Evolutionary conservation across 768 basidiomycete species (phyloP).

Genomic region (Boletales sp.): DNA sequence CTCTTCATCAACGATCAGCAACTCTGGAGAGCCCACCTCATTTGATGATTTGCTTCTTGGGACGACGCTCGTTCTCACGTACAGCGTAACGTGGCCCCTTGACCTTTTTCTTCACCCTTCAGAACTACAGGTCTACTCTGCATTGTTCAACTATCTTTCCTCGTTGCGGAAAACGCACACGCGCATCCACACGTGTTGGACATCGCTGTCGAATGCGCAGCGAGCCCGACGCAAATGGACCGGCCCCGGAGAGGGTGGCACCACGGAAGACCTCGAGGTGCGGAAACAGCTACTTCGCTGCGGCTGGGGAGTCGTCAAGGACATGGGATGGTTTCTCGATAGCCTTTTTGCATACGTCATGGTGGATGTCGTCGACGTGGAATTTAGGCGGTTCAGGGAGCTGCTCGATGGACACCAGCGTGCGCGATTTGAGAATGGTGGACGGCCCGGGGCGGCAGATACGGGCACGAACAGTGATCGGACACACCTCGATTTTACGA

Average conservation of each 20-base stretch:
- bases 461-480: constrained; percentile 8
- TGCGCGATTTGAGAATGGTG: constrained; percentile 17
- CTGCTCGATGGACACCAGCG: constrained; percentile 37
- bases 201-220: constrained; percentile 80
- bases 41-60: constrained; percentile 81
- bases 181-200: constrained; percentile 78
- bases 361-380: constrained; percentile 86
- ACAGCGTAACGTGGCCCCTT: constrained; percentile 79
- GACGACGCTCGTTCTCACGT: constrained; percentile 67
- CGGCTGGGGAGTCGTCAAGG: constrained; percentile 83
- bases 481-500: constrained; percentile 74
- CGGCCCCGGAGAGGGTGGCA: constrained; percentile 83
- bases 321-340: constrained; percentile 92
- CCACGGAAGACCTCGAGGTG: constrained; percentile 61
- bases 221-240: constrained; percentile 84
- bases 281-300: constrained; percentile 66
- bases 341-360: constrained; percentile 80
- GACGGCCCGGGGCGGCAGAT: constrained; percentile 4
- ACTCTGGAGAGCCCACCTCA: constrained; percentile 39
- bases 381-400: constrained; percentile 70
- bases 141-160: constrained; percentile 78
- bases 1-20: constrained; percentile 40
- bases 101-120: constrained; percentile 82
- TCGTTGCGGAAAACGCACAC: constrained; percentile 83
- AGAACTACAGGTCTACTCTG: constrained; percentile 71